A percentile compares a stretch with the other conserved stretches of the same genome.
phyloP scores from a whole-genome alignment of 208 protist genomes.

The Angomonas deanei region DNA sequence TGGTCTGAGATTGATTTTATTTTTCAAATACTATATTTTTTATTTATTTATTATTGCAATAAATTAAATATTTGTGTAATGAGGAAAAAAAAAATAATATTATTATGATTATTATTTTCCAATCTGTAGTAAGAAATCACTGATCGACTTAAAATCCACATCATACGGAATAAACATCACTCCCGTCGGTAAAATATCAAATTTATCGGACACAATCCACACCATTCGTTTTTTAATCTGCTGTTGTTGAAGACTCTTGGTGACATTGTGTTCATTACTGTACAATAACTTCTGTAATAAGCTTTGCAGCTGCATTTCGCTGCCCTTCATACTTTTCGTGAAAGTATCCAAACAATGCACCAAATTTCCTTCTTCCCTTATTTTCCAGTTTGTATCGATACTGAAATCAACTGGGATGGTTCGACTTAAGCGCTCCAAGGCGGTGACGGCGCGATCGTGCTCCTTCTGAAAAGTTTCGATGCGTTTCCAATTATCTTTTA shows the following conservation, averaged over 20 bases:
- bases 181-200: slow-evolving; percentile 73
- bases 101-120: neutral
- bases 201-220: slow-evolving; percentile 74
- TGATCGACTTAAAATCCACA: slow-evolving; percentile 79
- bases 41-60: neutral
- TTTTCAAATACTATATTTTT: neutral
- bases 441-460: slow-evolving; percentile 48
- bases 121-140: slow-evolving; percentile 15
- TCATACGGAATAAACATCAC: slow-evolving; percentile 77
- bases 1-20: neutral
- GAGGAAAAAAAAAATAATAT: neutral
- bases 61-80: neutral
- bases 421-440: slow-evolving; percentile 60
- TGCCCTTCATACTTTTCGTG: slow-evolving; percentile 53
- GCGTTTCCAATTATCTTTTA: slow-evolving; percentile 69
- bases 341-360: slow-evolving; percentile 51
- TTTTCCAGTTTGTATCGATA: slow-evolving; percentile 77
- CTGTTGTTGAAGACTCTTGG: neutral
- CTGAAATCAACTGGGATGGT: slow-evolving; percentile 73
- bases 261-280: neutral
- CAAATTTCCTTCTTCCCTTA: slow-evolving; percentile 56
- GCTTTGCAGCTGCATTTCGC: slow-evolving; percentile 41
- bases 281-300: slow-evolving; percentile 42
- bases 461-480: slow-evolving; percentile 48
- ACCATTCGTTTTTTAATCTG: slow-evolving; percentile 57